Base-by-base conservation (phyloP, 2,329 filamentous ascomycete genomes). In the Microdochium paspali region DNA sequence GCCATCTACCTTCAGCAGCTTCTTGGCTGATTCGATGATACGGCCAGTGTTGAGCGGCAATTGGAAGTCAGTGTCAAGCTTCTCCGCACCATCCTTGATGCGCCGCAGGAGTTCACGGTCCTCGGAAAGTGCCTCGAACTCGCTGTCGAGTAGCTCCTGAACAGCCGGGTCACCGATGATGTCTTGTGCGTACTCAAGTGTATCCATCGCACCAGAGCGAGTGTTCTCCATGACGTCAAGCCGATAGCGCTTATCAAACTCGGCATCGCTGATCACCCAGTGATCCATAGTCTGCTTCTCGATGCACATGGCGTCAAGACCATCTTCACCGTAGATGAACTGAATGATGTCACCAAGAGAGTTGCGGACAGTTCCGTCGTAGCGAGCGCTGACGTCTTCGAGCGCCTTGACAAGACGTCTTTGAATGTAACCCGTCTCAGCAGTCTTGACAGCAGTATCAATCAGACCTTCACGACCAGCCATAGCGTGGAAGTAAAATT, bases 401-500 rank as follows among this genome's bases (percentile, higher is more conserved):
- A 98, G 79, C 10, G 94, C 94, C 70, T 98, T 98, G 61, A 98
- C 93, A 43, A 98, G 79, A 74, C 94, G 90, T 70, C 93, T 88
- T 69, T 98, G 94, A 55, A 98, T 98, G 66, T 98, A 98, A 70
- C 93, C 93, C 49, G 94, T 98, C 68, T 98, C 94, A 20, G 93
- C 93, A 54, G 93, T 98, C 79, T 98, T 98, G 70, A 98, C 94
- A 55, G 93, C 93, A 46, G 93, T 98, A 77, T 98, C 93, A 58
- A 98, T 98, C 47, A 98, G 77, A 95, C 93, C 93, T 71, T 98
- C 93, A 74, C 93, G 84, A 89, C 93, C 93, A 76, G 93, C 93
- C 93, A 98, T 98, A 62, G 93, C 93, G 79, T 98, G 93, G 78
- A 98, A 98, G 74, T 96, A 98, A 71, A 98, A 98, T 58, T 98